Percentiles rank a stretch among this genome's conserved stretches.
phyloP scores from a whole-genome alignment of 192 early-diverging fungal genomes.

The Backusella liffmaniae region DNA sequence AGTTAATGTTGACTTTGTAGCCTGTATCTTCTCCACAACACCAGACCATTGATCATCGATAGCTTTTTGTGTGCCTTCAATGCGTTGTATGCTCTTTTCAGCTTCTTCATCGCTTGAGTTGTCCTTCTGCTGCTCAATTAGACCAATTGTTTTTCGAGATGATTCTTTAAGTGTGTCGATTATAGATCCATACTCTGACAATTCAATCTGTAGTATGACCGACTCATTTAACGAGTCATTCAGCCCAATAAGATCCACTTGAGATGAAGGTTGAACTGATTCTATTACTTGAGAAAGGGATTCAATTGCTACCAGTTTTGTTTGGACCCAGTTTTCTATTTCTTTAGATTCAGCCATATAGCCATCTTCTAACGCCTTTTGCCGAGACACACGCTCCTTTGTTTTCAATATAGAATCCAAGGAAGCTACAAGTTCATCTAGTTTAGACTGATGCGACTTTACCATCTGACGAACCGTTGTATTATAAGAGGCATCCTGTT shows the following conservation, averaged over 20 bases:
- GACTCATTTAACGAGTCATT: neutral
- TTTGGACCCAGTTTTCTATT: conserved; percentile 13
- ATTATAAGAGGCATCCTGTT: conserved; percentile 4
- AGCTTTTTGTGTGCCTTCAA: conserved; percentile 10
- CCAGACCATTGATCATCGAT: conserved; percentile 20
- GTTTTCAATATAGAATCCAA: conserved; percentile 14
- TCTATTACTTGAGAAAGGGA: neutral
- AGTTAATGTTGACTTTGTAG: too few species aligned
- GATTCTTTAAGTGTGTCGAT: conserved; percentile 19
- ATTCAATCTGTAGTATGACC: neutral
- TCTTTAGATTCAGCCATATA: conserved; percentile 13
- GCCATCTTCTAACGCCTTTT: neutral
- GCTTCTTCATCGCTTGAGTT: neutral
- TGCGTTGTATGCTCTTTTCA: neutral
- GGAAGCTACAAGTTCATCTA: conserved; percentile 15
- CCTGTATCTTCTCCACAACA: neutral
- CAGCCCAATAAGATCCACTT: neutral
- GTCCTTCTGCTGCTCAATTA: conserved; percentile 2
- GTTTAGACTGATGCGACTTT: neutral
- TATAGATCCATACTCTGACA: conserved; percentile 2
- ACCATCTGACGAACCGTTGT: conserved; percentile 4
- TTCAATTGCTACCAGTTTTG: neutral
- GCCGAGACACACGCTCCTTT: conserved; percentile 22
- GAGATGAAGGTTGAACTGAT: neutral
- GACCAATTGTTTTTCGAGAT: neutral